These are phyloP conservation scores for Ophiobolus disseminans DNA, from an alignment of 2,329 filamentous ascomycete genomes.

Conservation along the genomic window DNA sequence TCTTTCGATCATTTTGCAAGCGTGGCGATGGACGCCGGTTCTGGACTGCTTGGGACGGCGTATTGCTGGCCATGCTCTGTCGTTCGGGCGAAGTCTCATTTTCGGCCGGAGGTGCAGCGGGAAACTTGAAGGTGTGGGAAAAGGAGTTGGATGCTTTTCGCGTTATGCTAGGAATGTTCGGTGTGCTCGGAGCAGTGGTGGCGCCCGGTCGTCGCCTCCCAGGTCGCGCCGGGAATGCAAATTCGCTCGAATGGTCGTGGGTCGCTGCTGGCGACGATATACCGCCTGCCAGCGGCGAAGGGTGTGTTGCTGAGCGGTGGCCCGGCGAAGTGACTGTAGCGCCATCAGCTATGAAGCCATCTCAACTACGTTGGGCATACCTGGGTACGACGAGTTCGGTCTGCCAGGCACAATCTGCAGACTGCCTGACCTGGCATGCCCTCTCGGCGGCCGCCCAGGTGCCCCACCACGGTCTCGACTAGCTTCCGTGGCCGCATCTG, in stretches of 20 bases:
- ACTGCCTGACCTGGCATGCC: conserved; percentile 81
- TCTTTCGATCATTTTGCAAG: conserved; percentile 22
- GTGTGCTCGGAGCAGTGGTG: conserved; percentile 51
- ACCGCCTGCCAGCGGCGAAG: conserved; percentile 53
- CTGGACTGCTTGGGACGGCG: conserved; percentile 52
- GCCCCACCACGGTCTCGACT: conserved; percentile 34
- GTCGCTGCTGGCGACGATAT: conserved; percentile 46
- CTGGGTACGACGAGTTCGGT: conserved; percentile 43
- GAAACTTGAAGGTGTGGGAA: conserved; percentile 64
- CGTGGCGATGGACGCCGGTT: conserved; percentile 32
- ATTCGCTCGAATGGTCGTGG: conserved; percentile 34
- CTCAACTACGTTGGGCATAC: conserved; percentile 19
- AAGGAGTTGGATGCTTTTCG: conserved; percentile 52
- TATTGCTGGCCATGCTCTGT: conserved; percentile 8
- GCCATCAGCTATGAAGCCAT: conserved; percentile 22
- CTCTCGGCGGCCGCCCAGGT: conserved; percentile 60
- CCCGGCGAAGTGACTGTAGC: conserved; percentile 38
- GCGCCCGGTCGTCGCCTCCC: conserved; percentile 37
- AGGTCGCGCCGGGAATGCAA: conserved; percentile 39
- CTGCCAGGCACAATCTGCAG: conserved; percentile 71
- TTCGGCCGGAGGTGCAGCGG: conserved; percentile 51
- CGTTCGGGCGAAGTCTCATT: conserved; percentile 35
- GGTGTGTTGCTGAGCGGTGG: conserved; percentile 44
- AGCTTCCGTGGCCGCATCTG: conserved; percentile 47
- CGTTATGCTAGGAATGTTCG: conserved; percentile 46